phyloP scores from a whole-genome alignment of 345 rosid genomes.

The Anastatica hierochuntica region DNA sequence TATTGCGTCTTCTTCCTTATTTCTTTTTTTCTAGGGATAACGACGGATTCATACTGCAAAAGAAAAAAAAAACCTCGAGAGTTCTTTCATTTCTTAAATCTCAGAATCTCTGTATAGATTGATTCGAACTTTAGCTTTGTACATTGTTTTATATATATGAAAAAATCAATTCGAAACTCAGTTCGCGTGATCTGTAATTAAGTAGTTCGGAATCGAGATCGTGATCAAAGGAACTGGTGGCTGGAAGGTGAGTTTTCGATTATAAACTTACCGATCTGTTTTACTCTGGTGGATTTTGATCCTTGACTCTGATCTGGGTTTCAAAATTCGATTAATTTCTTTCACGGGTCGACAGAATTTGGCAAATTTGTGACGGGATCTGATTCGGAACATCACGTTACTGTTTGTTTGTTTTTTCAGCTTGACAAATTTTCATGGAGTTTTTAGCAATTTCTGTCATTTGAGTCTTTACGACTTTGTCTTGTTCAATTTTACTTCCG shows the following conservation, averaged over 20 bases:
- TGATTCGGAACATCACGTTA: neutral
- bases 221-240: conserved; percentile 15
- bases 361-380: conserved; percentile 1
- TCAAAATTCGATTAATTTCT: neutral
- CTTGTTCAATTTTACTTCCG: too few relatives aligned
- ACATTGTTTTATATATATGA: neutral
- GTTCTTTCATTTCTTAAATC: conserved; percentile 4
- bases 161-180: conserved; percentile 4
- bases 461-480: too few relatives aligned
- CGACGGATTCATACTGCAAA: conserved; percentile 6
- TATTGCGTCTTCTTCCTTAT: conserved; percentile 22
- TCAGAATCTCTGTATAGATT: conserved; percentile 16
- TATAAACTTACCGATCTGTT: neutral
- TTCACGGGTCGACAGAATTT: neutral
- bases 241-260: neutral
- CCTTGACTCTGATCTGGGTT: conserved; percentile 6
- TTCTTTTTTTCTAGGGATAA: conserved; percentile 14
- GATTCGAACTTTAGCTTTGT: neutral
- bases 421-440: neutral
- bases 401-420: neutral
- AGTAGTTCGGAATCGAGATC: conserved; percentile 5
- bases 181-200: conserved; percentile 22
- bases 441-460: conserved; percentile 5
- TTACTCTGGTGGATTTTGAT: neutral
- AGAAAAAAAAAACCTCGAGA: too few relatives aligned